Conservation (phyloP, 352 stramenopile genomes). For the Globisporangium paddicum region DNA sequence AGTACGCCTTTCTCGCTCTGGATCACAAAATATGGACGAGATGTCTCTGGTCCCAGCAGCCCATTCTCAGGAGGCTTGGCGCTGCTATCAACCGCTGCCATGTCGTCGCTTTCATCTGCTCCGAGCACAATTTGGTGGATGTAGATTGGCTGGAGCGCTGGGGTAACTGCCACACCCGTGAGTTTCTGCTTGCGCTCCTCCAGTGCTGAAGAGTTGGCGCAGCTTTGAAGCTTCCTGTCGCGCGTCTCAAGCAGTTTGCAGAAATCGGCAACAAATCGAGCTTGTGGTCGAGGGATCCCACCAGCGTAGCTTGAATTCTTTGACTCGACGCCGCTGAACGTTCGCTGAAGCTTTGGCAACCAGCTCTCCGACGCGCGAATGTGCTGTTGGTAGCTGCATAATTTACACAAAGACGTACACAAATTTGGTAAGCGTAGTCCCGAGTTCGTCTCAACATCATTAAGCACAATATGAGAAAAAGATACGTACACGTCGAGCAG, state of each 20-base stretch:
- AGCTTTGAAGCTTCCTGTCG: slow-evolving; percentile 51
- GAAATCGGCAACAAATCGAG: slow-evolving; percentile 78
- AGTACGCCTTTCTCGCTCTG: slow-evolving; percentile 83
- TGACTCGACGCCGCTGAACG: slow-evolving; percentile 61
- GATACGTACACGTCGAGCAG: slow-evolving; percentile 58
- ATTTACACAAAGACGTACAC: not conserved
- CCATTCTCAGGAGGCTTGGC: not conserved
- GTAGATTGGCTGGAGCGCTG: slow-evolving; percentile 64
- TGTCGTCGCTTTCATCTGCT: slow-evolving; percentile 19
- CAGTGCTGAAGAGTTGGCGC: slow-evolving; percentile 33
- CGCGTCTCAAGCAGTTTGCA: slow-evolving; percentile 70
- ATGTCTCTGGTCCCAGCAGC: slow-evolving; percentile 19
- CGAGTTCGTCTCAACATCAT: not conserved
- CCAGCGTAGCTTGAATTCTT: slow-evolving; percentile 71
- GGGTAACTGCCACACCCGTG: slow-evolving; percentile 70
- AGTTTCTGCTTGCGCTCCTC: slow-evolving; percentile 75
- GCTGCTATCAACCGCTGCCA: slow-evolving; percentile 1
- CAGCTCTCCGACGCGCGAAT: slow-evolving; percentile 73
- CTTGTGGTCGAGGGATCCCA: slow-evolving; percentile 63
- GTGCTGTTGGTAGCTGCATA: slow-evolving; percentile 45
- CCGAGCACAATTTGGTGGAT: slow-evolving; percentile 74
- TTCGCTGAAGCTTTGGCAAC: slow-evolving; percentile 68
- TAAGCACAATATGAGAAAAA: not conserved
- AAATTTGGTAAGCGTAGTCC: no score
- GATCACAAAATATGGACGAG: slow-evolving; percentile 82